Evolutionary conservation across 2,329 filamentous ascomycete genomes (phyloP).

Genomic region (Aspergillus quadricinctus): DNA sequence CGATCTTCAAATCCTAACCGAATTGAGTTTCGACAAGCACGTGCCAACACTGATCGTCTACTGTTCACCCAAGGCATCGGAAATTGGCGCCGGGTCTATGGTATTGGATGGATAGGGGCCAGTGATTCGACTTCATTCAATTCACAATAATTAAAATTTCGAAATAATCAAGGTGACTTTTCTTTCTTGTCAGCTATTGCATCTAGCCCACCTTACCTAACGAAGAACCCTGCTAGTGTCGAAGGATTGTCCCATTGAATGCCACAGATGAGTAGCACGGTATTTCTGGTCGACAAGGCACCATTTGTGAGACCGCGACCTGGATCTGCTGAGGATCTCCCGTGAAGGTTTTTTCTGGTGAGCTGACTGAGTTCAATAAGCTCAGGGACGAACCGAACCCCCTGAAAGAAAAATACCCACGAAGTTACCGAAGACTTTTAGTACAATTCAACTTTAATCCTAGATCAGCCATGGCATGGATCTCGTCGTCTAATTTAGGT

Average conservation of each 20-base stretch:
- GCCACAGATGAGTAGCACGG: not conserved
- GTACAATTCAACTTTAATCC: slow-evolving; percentile 17
- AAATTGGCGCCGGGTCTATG: slow-evolving; percentile 10
- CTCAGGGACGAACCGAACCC: slow-evolving; percentile 22
- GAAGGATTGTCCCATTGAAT: not conserved
- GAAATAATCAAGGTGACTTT: not conserved
- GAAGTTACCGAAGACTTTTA: slow-evolving; percentile 21
- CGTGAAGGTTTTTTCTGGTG: slow-evolving; percentile 24
- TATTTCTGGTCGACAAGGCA: not conserved
- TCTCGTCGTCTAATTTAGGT: not conserved
- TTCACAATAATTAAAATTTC: not conserved
- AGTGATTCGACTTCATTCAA: not conserved
- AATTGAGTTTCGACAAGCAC: slow-evolving; percentile 35
- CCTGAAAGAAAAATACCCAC: slow-evolving; percentile 16
- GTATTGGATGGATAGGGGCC: not conserved
- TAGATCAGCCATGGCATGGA: not conserved
- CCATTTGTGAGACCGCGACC: not conserved
- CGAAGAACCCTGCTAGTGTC: not conserved
- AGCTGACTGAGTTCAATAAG: slow-evolving; percentile 4
- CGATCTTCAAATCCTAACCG: not conserved
- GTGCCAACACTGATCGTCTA: slow-evolving; percentile 26
- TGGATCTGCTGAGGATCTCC: slow-evolving; percentile 37
- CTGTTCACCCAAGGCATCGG: slow-evolving; percentile 27
- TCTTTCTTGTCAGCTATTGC: not conserved
- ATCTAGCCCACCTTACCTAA: not conserved